Conservation (phyloP, 2,329 filamentous ascomycete genomes). For the Cytospora piceicola region DNA sequence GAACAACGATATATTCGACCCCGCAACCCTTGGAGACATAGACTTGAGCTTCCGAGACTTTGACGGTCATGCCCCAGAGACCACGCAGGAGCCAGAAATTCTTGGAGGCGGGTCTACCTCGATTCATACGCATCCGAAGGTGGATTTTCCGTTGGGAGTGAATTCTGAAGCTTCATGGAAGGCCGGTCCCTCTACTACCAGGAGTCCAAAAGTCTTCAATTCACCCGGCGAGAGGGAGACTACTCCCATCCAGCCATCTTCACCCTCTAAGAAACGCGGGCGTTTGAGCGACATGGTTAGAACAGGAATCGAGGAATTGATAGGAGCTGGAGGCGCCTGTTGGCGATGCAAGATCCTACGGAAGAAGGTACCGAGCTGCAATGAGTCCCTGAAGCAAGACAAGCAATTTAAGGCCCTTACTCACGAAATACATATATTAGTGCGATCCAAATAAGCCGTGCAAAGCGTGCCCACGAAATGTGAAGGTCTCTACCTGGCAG, state of each 20-base stretch:
- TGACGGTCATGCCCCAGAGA: no score
- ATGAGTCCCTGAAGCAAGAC: accelerated
- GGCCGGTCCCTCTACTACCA: not conserved
- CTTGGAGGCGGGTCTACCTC: no score
- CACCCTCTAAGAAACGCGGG: not conserved
- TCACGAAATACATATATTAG: not conserved
- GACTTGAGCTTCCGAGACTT: no score
- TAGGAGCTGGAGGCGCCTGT: not conserved
- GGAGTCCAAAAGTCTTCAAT: not conserved
- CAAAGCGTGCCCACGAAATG: slow-evolving; percentile 7
- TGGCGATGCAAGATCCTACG: slow-evolving; percentile 10
- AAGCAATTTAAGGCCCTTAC: not conserved
- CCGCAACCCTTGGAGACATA: no score
- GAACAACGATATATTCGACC: no score
- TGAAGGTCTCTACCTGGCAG: not conserved
- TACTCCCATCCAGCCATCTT: not conserved
- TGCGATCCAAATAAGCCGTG: slow-evolving; percentile 4
- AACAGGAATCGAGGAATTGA: slow-evolving; percentile 1
- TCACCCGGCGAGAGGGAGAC: no score
- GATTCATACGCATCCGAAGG: no score
- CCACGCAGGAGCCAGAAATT: no score
- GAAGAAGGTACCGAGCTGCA: not conserved
- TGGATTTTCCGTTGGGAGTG: no score
- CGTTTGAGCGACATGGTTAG: not conserved
- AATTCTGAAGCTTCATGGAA: no score